Conservation (phyloP, 768 basidiomycete genomes). For the Lactarius psammicola region DNA sequence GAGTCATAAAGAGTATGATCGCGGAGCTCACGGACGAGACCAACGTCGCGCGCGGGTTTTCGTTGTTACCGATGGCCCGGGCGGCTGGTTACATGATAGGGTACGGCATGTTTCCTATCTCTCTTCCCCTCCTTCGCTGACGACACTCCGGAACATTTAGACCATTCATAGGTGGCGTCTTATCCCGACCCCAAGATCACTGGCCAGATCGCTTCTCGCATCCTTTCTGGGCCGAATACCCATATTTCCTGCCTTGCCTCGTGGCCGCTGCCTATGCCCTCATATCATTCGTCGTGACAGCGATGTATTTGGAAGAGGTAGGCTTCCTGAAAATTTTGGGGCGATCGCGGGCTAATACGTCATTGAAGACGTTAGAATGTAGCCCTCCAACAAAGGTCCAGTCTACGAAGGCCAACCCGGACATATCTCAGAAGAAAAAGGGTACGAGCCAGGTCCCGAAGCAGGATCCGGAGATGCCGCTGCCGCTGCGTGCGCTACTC, state of each 20-base stretch:
- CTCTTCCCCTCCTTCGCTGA: neutral
- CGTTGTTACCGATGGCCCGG: constrained; percentile 37
- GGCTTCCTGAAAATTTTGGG: neutral
- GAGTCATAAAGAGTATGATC: constrained; percentile 72
- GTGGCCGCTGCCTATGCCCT: constrained; percentile 12
- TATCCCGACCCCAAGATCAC: constrained; percentile 32
- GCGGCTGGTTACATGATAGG: constrained; percentile 19
- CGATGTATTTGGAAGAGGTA: constrained; percentile 22
- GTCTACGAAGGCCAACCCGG: neutral
- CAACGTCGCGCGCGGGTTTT: constrained; percentile 48
- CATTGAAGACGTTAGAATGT: constrained; percentile 6
- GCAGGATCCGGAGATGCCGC: constrained; percentile 2
- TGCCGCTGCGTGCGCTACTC: constrained; percentile 9
- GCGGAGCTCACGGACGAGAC: constrained; percentile 63
- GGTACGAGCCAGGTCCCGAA: neutral
- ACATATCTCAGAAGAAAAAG: neutral
- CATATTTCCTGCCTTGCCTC: constrained; percentile 33
- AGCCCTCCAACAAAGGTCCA: neutral
- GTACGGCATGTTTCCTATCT: neutral
- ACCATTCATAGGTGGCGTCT: constrained; percentile 30
- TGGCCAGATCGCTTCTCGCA: constrained; percentile 28
- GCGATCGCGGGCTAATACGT: neutral
- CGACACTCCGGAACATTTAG: neutral
- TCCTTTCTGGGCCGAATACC: constrained; percentile 31
- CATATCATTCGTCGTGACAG: constrained; percentile 16